These are phyloP conservation scores for Colletotrichum spaethianum DNA, from an alignment of 2,329 filamentous ascomycete species.

Conservation along the genomic window DNA sequence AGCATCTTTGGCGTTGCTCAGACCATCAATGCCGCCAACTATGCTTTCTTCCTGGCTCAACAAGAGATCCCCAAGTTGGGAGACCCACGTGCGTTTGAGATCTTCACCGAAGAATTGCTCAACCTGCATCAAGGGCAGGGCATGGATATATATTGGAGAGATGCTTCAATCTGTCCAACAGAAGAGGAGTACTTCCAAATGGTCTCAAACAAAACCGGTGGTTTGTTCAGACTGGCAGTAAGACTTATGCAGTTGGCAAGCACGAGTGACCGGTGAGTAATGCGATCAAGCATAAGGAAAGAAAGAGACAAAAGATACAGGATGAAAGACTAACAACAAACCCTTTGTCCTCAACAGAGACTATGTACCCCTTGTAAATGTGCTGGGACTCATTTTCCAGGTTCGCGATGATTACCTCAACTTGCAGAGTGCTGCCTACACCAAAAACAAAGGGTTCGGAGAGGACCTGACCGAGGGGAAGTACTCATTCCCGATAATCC, in stretches of 20 bases:
- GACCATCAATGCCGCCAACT: constrained; percentile 66
- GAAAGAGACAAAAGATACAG: no score
- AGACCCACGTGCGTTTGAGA: not conserved
- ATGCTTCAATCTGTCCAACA: not conserved
- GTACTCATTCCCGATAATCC: not conserved
- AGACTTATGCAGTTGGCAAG: constrained; percentile 2
- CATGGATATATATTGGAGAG: not conserved
- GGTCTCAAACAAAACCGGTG: not conserved
- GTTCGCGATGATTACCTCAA: not conserved
- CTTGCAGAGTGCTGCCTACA: not conserved
- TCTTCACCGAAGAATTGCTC: constrained; percentile 1
- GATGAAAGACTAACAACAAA: no score
- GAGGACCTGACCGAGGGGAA: constrained; percentile 1
- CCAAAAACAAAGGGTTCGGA: constrained; percentile 1
- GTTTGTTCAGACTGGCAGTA: not conserved
- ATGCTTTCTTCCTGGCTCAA: constrained; percentile 56
- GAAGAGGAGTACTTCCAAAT: not conserved
- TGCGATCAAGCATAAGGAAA: no score
- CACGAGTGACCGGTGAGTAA: not conserved
- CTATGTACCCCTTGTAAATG: not conserved
- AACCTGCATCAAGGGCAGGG: constrained; percentile 1
- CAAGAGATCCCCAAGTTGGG: constrained; percentile 4
- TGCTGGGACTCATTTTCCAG: not conserved
- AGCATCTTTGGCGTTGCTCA: constrained; percentile 64
- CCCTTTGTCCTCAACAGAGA: not conserved